These are phyloP conservation scores for Aspergillus sp. DNA, from an alignment of 2,329 filamentous ascomycete species.

Conservation along the genomic window DNA sequence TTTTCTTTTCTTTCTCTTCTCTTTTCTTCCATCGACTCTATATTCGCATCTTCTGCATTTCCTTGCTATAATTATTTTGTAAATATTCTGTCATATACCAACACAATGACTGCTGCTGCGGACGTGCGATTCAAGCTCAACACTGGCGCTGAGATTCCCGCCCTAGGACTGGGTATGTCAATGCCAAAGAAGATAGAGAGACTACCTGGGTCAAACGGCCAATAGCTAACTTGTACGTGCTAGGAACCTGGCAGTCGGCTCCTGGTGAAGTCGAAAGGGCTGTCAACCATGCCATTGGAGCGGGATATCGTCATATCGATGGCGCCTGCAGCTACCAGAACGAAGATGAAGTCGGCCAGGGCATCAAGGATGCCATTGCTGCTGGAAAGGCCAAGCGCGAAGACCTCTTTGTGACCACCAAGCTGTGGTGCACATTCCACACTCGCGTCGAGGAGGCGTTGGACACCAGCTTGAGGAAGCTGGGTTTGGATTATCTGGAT, in stretches of 20 bases:
- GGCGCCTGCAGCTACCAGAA: conserved; percentile 40
- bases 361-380: conserved; percentile 50
- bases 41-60: too few species aligned
- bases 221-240: background rate
- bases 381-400: conserved; percentile 60
- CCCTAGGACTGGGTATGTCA: conserved; percentile 52
- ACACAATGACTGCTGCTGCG: conserved; percentile 42
- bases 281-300: conserved; percentile 49
- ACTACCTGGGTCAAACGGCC: conserved; percentile 3
- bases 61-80: too few species aligned
- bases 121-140: conserved; percentile 54
- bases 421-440: conserved; percentile 77
- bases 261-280: conserved; percentile 52
- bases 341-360: conserved; percentile 73
- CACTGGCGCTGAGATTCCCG: conserved; percentile 55
- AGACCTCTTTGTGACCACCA: conserved; percentile 76
- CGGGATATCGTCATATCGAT: conserved; percentile 37
- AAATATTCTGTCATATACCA: background rate
- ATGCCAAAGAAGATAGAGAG: background rate
- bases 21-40: background rate
- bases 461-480: conserved; percentile 61
- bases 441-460: conserved; percentile 60
- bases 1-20: conserved; percentile 1
- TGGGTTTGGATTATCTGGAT: conserved; percentile 75
- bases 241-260: conserved; percentile 58